Percentiles rank a stretch among this genome's conserved stretches.
phyloP scores from a whole-genome alignment of 2,329 filamentous ascomycete genomes.

The Magnaporthiopsis rhizophila region DNA sequence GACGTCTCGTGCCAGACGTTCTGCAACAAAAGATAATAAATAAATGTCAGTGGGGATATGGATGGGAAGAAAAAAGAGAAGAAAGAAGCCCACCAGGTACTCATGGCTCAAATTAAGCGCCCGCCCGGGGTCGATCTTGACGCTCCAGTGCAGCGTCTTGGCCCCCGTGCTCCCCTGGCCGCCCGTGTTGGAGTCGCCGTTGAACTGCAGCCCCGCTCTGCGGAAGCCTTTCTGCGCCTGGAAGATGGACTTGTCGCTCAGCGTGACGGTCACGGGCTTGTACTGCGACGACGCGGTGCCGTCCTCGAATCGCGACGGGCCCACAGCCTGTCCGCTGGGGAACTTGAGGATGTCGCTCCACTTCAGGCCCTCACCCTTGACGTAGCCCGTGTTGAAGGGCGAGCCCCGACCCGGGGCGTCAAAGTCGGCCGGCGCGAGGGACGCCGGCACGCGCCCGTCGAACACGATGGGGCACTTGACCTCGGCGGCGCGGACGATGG shows the following conservation, averaged over 20 bases:
- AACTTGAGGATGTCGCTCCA: conserved; percentile 29
- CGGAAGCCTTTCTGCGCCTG: conserved; percentile 37
- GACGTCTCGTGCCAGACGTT: conserved; percentile 29
- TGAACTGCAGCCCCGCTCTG: conserved; percentile 35
- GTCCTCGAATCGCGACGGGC: conserved; percentile 25
- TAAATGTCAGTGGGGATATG: too few species aligned
- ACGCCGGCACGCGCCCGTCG: conserved; percentile 25
- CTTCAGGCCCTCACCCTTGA: conserved; percentile 25
- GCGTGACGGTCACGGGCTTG: conserved; percentile 34
- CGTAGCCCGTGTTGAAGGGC: conserved; percentile 27
- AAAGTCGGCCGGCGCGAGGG: conserved; percentile 20
- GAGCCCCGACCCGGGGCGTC: conserved; percentile 22
- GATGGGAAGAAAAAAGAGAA: not conserved
- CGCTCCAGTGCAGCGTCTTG: conserved; percentile 28
- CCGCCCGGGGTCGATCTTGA: conserved; percentile 23
- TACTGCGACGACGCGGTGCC: conserved; percentile 10
- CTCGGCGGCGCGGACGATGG: conserved; percentile 8
- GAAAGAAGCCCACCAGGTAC: conserved; percentile 19
- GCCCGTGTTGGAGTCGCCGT: conserved; percentile 30
- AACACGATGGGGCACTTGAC: conserved; percentile 27
- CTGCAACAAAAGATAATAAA: conserved; percentile 5
- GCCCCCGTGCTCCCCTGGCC: conserved; percentile 26
- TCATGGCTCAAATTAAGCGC: conserved; percentile 29
- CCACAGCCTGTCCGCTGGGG: conserved; percentile 13
- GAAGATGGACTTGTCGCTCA: conserved; percentile 36